A percentile compares a stretch with the other conserved stretches of the same genome.
Conservation (phyloP, 805 yeast species). For the Wickerhamiella azymoides region DNA sequence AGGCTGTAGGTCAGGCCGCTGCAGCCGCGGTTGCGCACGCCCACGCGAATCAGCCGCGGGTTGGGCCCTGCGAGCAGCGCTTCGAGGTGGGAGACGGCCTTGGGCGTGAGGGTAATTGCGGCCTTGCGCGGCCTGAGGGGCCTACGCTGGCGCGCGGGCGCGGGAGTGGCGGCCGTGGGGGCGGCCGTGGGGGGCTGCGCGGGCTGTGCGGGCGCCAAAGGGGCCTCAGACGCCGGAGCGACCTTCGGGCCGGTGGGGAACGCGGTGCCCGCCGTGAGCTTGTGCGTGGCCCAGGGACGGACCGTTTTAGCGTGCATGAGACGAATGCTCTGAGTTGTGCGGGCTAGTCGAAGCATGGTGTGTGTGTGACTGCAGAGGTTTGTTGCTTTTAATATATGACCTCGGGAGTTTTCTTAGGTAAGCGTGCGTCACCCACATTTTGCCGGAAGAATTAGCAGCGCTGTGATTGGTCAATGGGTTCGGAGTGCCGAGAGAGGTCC, state of each 20-base stretch:
- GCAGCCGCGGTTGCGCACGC: slow-evolving; percentile 94
- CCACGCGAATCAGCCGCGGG: slow-evolving; percentile 80
- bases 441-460: too few relatives aligned
- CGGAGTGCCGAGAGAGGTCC: too few relatives aligned
- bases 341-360: not conserved
- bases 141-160: slow-evolving; percentile 25
- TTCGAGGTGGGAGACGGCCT: slow-evolving; percentile 59
- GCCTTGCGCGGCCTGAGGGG: slow-evolving; percentile 79
- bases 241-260: not conserved
- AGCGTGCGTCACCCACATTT: too few relatives aligned
- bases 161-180: not conserved
- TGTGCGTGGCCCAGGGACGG: slow-evolving; percentile 20
- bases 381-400: not conserved
- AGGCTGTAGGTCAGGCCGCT: slow-evolving; percentile 87
- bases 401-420: not conserved
- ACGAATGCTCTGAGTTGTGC: slow-evolving; percentile 1
- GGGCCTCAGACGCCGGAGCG: too few relatives aligned
- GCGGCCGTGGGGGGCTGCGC: too few relatives aligned
- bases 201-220: too few relatives aligned
- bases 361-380: not conserved
- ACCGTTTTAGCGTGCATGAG: slow-evolving; percentile 14
- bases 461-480: too few relatives aligned
- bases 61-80: slow-evolving; percentile 62
- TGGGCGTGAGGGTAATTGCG: slow-evolving; percentile 62
- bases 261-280: slow-evolving; percentile 10